Evolutionary conservation across 208 protist genomes (phyloP), one percentile per base, ranked within the genome.

Genomic region (Wallacemonas sp.): DNA sequence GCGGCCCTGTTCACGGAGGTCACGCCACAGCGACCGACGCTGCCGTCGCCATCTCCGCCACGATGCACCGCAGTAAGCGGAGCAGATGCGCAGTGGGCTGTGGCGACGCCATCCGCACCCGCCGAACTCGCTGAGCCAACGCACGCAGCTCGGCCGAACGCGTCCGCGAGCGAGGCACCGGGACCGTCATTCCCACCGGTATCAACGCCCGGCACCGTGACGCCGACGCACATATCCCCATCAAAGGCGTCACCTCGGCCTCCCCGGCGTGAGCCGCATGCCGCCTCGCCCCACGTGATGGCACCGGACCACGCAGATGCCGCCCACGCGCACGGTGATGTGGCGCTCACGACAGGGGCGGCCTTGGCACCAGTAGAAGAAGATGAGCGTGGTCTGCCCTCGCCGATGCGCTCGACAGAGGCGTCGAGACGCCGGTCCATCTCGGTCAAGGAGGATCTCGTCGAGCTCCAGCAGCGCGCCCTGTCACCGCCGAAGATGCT

Each of bases 401-500:
- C 51, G 9, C 51, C 51, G 51, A 15, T 62, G 19, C 56, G 56
- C 0, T 36, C 34, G 38, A 49, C 56, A 5, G 56, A 33, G 8
- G 56, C 56, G 11, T 62, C 56, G 9, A 26, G 51, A 5, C 51
- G 51, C 9, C 51, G 51, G 5, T 62, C 56, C 17, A 17, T 58
- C n/a, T 58, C 51, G 3, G 51, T 47, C 15, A n/a, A n/a, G 12
- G 36, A 17, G 0, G 34, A 62, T 5, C 24, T 31, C 15, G 39
- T n/a, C 4, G 22, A 44, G 22, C 33, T 49, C 15, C 36, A 38
- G 19, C 56, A 47, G 6, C 56, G 56, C 26, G 4, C 22, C 6
- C 36, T 39, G 56, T 62, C 56, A 11, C 26, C 56, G 4, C 17
- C 14, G 38, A 17, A 27, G 28, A 58, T 58, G 51, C 9, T 0